Percentiles rank a stretch among this genome's conserved stretches.
These are phyloP conservation scores for Trichoderma sp. DNA, from an alignment of 2,329 filamentous ascomycete species.

Conservation along the genomic window DNA sequence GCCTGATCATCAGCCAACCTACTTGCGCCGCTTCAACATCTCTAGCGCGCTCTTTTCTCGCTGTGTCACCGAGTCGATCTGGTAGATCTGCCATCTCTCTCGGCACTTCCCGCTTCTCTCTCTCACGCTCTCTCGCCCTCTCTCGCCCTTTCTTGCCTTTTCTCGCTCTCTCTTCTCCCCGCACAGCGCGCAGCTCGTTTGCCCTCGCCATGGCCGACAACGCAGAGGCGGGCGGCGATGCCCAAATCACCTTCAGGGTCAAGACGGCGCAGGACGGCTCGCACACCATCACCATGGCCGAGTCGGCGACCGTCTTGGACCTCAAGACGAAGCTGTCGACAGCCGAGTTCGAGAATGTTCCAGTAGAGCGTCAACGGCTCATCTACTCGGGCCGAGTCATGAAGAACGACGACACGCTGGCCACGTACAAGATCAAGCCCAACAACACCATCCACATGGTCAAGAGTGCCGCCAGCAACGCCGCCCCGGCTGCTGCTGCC, in stretches of 20 bases:
- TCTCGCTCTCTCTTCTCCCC: background rate
- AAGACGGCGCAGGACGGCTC: constrained; percentile 92
- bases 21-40: background rate
- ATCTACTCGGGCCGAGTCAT: constrained; percentile 97
- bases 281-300: constrained; percentile 76
- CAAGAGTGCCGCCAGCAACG: constrained; percentile 90
- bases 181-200: background rate
- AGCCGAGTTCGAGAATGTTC: constrained; percentile 79
- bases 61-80: background rate
- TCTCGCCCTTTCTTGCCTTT: background rate
- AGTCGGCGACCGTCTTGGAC: constrained; percentile 73
- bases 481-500: constrained; percentile 42
- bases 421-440: constrained; percentile 88
- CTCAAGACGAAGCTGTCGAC: constrained; percentile 85
- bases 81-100: background rate
- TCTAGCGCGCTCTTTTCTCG: background rate
- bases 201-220: constrained; percentile 60
- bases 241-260: constrained; percentile 90
- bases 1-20: background rate
- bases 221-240: constrained; percentile 57
- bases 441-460: constrained; percentile 96
- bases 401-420: constrained; percentile 87
- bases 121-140: background rate
- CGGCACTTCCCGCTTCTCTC: background rate
- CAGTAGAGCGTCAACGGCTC: constrained; percentile 82